phyloP scores from a whole-genome alignment of 805 yeast genomes.

The Wickerhamomyces bovis region DNA sequence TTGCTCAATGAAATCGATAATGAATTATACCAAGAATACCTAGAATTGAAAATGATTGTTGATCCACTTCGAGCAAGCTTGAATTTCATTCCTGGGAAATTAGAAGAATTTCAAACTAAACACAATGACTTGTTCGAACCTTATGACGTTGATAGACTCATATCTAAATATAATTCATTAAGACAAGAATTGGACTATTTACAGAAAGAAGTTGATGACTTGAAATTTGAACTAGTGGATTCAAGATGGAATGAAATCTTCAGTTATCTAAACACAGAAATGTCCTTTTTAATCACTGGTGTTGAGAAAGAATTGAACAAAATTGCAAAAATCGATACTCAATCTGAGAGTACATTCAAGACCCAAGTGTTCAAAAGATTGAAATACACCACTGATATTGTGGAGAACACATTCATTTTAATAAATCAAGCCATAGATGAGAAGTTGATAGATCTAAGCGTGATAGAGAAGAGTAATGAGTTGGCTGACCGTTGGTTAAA shows the following conservation, averaged over 20 bases:
- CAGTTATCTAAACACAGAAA: constrained; percentile 38
- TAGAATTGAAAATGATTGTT: constrained; percentile 34
- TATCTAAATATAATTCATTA: constrained; percentile 34
- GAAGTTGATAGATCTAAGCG: constrained; percentile 31
- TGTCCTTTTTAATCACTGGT: constrained; percentile 24
- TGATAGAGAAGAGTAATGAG: constrained; percentile 30
- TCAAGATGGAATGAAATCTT: constrained; percentile 52
- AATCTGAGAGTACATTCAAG: constrained; percentile 13
- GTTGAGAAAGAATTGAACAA: constrained; percentile 23
- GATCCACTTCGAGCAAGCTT: constrained; percentile 49
- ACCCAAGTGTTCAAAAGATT: constrained; percentile 28
- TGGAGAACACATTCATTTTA: constrained; percentile 32
- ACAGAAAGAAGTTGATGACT: constrained; percentile 31
- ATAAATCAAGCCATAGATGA: constrained; percentile 37
- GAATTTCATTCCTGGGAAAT: constrained; percentile 42
- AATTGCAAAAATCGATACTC: constrained; percentile 19
- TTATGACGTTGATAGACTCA: constrained; percentile 25
- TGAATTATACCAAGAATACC: constrained; percentile 35
- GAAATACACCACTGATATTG: constrained; percentile 33
- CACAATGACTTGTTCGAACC: constrained; percentile 11
- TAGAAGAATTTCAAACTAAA: constrained; percentile 35
- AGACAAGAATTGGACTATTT: constrained; percentile 37
- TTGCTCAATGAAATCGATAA: constrained; percentile 33
- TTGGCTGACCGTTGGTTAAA: constrained; percentile 31
- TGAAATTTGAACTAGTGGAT: constrained; percentile 44